Percentiles rank a stretch among this genome's conserved stretches.
phyloP scores from a whole-genome alignment of 352 stramenopile species.

The Phytophthora uliginosa region DNA sequence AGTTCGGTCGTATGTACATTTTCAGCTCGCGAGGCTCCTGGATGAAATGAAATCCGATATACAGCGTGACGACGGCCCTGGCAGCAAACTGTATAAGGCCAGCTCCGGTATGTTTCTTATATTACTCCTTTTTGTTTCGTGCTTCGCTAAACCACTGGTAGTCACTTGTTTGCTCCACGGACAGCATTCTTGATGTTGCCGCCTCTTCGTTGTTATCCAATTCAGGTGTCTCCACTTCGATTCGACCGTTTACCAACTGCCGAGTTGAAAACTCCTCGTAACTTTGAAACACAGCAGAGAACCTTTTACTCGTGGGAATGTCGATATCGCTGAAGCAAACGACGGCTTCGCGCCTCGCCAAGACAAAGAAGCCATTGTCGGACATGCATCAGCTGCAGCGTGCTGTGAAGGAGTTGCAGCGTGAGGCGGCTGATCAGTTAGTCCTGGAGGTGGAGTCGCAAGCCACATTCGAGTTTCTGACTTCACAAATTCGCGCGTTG shows the following conservation, averaged over 20 bases:
- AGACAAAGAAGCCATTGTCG: constrained; percentile 83
- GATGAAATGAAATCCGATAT: constrained; percentile 29
- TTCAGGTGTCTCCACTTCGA: constrained; percentile 14
- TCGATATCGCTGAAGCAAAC: constrained; percentile 57
- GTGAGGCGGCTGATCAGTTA: constrained; percentile 78
- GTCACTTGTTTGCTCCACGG: background rate
- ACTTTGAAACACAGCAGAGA: constrained; percentile 14
- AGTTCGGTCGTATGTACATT: constrained; percentile 28
- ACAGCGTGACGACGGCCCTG: constrained; percentile 11
- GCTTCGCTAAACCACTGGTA: constrained; percentile 16
- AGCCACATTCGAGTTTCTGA: constrained; percentile 87
- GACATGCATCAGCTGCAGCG: constrained; percentile 87
- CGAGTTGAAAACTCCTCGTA: constrained; percentile 33
- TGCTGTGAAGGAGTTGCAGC: constrained; percentile 81
- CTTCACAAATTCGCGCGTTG: constrained; percentile 77
- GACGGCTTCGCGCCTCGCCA: constrained; percentile 72
- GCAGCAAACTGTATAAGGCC: constrained; percentile 8
- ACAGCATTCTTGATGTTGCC: background rate
- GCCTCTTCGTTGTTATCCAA: constrained; percentile 20
- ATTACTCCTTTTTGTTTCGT: background rate
- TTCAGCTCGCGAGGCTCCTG: constrained; percentile 22
- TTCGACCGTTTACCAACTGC: constrained; percentile 27
- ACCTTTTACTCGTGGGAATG: constrained; percentile 32
- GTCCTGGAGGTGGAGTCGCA: constrained; percentile 84
- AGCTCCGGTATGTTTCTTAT: constrained; percentile 20